These are phyloP conservation scores for Lactarius hatsudake DNA, from an alignment of 768 basidiomycete genomes.

Conservation along the genomic window DNA sequence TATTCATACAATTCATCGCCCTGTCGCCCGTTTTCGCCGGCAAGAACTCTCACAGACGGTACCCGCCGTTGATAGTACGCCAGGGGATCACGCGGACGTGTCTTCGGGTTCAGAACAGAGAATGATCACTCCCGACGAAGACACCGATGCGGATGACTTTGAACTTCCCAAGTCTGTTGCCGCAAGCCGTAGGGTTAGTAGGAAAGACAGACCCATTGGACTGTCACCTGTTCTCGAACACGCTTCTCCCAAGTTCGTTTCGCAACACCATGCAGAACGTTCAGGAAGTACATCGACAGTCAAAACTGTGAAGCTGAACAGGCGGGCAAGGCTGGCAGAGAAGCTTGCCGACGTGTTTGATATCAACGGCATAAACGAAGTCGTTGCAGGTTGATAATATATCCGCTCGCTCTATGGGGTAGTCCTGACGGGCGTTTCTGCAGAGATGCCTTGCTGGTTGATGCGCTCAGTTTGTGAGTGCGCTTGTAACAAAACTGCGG, in stretches of 20 bases:
- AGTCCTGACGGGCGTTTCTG: slow-evolving; percentile 13
- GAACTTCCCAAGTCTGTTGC: slow-evolving; percentile 24
- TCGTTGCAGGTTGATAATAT: slow-evolving; percentile 64
- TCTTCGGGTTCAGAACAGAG: slow-evolving; percentile 10
- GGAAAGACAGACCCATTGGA: slow-evolving; percentile 14
- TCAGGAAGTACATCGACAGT: slow-evolving; percentile 58
- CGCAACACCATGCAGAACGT: slow-evolving; percentile 20
- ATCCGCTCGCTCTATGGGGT: slow-evolving; percentile 14
- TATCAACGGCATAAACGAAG: slow-evolving; percentile 75
- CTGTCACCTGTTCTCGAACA: slow-evolving; percentile 20
- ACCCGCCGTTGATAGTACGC: slow-evolving; percentile 26
- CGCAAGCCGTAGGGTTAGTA: slow-evolving; percentile 9
- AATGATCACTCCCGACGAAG: slow-evolving; percentile 22
- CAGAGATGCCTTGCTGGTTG: slow-evolving; percentile 94
- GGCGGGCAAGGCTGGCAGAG: slow-evolving; percentile 74
- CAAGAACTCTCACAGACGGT: slow-evolving; percentile 30
- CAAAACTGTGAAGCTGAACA: slow-evolving; percentile 65
- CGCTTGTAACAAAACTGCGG: slow-evolving; percentile 2
- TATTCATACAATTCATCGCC: slow-evolving; percentile 84
- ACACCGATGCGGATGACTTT: slow-evolving; percentile 29
- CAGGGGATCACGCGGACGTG: slow-evolving; percentile 11
- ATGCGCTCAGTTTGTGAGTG: slow-evolving; percentile 83
- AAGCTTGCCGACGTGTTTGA: slow-evolving; percentile 90
- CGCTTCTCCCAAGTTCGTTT: slow-evolving; percentile 17
- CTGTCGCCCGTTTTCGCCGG: slow-evolving; percentile 65